Base-by-base conservation (phyloP, 225 moss, liverwort and hornwort genomes). In the Pseudisothecium myosuroides region DNA sequence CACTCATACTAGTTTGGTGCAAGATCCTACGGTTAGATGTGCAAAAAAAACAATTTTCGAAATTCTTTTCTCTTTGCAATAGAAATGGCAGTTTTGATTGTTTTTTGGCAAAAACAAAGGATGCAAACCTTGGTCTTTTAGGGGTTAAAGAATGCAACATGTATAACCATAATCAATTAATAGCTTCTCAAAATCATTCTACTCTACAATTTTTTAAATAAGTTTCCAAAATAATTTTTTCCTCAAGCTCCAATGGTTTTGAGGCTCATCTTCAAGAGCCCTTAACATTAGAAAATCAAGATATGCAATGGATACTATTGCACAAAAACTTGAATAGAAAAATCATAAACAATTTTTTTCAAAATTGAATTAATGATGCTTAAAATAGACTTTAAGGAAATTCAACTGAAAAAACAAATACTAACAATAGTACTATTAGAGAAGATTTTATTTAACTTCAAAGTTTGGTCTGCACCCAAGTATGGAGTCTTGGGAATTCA, bases 181-280 rank as follows among this genome's bases (percentile, higher is more conserved):
- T 0, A 9, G 5, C 2, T 41, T 71, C 1, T 41, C 5, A 71
- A 41, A 71, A 41, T n/a, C n/a, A n/a, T n/a, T 15, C 26, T 41
- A 41, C 2, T 39, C 4, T 37, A 11, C 0, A 41, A 13, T 69
- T 27, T 9, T 15, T 1, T 0, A 41, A 41, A 41, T 14, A 2
- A 41, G 26, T 24, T 69, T 71, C 13, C 4, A 26, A 41, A 41
- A 41, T 71, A 15, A 26, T 69, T 24, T 71, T 67, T 22, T 9
- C 2, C 4, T 8, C 8, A 26, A 41, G 14, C 24, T 41, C 24
- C 8, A 69, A 14, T 69, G 8, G 14, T 7, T 69, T n/a, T 39
- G n/a, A 68, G 13, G 23, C 7, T 68, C 68, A 68, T 68, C 22
- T n/a, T 22, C 5, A 69, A 8, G 39, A 69, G 69, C n/a, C 24